Evolutionary conservation across 2,329 filamentous ascomycete species (phyloP).

Genomic region (Aspergillus alliaceus): DNA sequence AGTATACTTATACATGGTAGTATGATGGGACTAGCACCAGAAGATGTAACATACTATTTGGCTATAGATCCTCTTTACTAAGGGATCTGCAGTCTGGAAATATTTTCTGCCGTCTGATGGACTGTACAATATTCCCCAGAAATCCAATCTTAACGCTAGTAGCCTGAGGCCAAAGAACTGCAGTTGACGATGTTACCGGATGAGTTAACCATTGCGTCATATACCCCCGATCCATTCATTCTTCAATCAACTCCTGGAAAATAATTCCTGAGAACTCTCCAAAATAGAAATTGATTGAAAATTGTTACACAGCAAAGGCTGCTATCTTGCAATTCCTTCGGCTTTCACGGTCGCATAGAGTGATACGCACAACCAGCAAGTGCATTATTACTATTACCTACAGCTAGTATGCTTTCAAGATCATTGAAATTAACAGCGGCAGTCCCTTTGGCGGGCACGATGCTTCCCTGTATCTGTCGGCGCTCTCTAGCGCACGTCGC

Average conservation of each 20-base stretch:
- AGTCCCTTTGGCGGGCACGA: background rate
- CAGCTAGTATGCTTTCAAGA: conserved; percentile 11
- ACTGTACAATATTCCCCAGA: too few relatives aligned
- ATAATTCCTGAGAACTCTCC: background rate
- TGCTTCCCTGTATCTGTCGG: background rate
- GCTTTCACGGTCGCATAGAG: background rate
- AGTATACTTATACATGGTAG: too few relatives aligned
- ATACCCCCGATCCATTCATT: background rate
- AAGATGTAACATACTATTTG: too few relatives aligned
- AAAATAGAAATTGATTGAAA: background rate
- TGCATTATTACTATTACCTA: background rate
- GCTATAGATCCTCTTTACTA: too few relatives aligned
- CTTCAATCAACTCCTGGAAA: background rate
- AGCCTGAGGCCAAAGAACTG: background rate
- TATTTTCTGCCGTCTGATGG: too few relatives aligned
- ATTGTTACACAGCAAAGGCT: background rate
- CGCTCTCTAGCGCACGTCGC: conserved; percentile 18
- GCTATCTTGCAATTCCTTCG: too few relatives aligned
- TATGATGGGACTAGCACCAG: too few relatives aligned
- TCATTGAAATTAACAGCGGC: conserved; percentile 2
- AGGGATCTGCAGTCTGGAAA: too few relatives aligned
- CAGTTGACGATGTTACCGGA: background rate
- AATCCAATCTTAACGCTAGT: background rate
- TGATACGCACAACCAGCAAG: too few relatives aligned
- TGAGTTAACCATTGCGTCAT: conserved; percentile 12